A percentile compares a stretch with the other conserved stretches of the same genome.
Evolutionary conservation across 345 rosid genomes (phyloP).

Genomic region (Lenwebbia sp.): DNA sequence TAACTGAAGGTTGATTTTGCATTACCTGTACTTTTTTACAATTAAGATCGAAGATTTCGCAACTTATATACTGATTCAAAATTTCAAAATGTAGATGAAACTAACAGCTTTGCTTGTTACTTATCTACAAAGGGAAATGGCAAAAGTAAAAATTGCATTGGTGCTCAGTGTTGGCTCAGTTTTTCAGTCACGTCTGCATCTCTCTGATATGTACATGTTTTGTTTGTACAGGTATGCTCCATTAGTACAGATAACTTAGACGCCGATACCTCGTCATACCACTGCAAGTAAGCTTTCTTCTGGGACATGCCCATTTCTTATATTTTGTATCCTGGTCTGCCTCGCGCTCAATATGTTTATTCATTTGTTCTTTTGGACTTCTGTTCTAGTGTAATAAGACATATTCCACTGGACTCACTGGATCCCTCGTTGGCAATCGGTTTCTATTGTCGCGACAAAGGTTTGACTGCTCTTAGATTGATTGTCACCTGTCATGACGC

Average conservation of each 20-base stretch:
- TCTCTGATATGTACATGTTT: not conserved
- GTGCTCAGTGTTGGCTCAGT: not conserved
- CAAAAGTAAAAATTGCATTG: not conserved
- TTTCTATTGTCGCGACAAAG: slow-evolving; percentile 83
- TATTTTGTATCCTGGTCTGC: not conserved
- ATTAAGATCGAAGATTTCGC: not conserved
- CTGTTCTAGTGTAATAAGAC: slow-evolving; percentile 40
- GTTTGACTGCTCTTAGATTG: slow-evolving; percentile 14
- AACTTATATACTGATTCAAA: not conserved
- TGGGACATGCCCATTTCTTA: not conserved
- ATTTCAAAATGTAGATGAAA: not conserved
- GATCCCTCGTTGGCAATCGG: slow-evolving; percentile 93
- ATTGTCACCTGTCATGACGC: not conserved
- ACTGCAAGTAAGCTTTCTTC: slow-evolving; percentile 47
- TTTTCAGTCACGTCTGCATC: not conserved
- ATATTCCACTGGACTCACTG: slow-evolving; percentile 56
- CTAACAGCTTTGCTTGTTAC: not conserved
- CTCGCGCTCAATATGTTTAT: not conserved
- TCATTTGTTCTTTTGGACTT: not conserved
- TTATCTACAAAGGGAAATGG: not conserved
- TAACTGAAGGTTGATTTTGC: not conserved
- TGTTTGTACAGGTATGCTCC: slow-evolving; percentile 37
- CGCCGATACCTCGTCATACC: slow-evolving; percentile 82
- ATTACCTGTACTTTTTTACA: not conserved
- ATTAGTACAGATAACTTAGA: slow-evolving; percentile 40